Base-by-base conservation (phyloP, 164 flowering plant genomes). In the Magnolia kwangsiensis region DNA sequence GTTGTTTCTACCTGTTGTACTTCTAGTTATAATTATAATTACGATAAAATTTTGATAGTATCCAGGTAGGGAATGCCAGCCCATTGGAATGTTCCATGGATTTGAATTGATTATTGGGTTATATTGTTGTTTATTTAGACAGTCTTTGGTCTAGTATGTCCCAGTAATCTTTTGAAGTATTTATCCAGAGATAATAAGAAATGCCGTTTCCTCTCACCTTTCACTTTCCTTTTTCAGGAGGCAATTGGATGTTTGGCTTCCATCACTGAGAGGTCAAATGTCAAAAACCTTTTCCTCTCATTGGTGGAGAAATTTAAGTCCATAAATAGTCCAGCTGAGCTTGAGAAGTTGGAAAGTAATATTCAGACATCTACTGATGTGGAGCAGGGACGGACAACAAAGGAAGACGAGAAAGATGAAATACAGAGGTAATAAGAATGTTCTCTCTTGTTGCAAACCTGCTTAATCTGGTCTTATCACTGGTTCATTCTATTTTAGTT, bases 161-260 rank as follows among this genome's bases (percentile, higher is more conserved):
- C 10, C 23, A 31, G 29, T 16, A 13, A 37, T 51, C 11, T 37
- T 70, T 70, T 2, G 51, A 58, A 76, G 9, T 66, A 9, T 29
- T 65, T 37, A 27, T 63, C 63, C 59, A 61, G 8, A 21, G 29
- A 37, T 58, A 61, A 27, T 8, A 74, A 7, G 1, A 29, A 4
- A 67, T 24, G 18, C 49, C 24, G n/a, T 16, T 50, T 64, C 45
- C 23, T 70, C 73, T 66, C 21, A 19, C 10, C 49, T 23, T 70
- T 70, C 24, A 29, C n/a, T 49, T 50, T 50, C 19, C 27, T 64
- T 21, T 70, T 18, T 70, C 90, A 95, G 99, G 93, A 85, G 69
- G 91, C 94, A 27, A 89, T 93, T 74, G 81, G 89, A 65, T 89
- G 94, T 86, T 75, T 96, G 86, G 91, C 92, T 73, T 90, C 92